A percentile compares a stretch with the other conserved stretches of the same genome.
Evolutionary conservation across 768 basidiomycete genomes (phyloP).

Genomic region (Mrakia hoshinonis): DNA sequence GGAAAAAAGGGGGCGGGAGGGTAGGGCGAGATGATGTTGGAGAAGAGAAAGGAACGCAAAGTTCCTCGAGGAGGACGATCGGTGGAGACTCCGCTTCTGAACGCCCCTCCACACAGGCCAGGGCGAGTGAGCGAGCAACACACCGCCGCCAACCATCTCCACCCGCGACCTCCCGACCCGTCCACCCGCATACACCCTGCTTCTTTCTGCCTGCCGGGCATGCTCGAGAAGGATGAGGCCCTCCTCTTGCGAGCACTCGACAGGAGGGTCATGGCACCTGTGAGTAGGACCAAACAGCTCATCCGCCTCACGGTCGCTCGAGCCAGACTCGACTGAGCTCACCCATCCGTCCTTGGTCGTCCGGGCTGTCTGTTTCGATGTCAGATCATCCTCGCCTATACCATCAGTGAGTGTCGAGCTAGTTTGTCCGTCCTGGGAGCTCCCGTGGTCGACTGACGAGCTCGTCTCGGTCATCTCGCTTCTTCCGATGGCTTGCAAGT

Average conservation of each 20-base stretch:
- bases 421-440: background rate
- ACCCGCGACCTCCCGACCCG: background rate
- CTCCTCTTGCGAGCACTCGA: slow-evolving; percentile 15
- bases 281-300: background rate
- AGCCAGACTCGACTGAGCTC: background rate
- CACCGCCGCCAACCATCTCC: no score
- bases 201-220: background rate
- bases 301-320: background rate
- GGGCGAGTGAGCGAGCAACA: background rate
- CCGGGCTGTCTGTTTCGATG: background rate
- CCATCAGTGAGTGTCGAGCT: slow-evolving; percentile 8
- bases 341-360: background rate
- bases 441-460: background rate
- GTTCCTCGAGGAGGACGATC: background rate
- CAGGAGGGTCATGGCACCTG: slow-evolving; percentile 12
- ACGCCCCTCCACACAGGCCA: background rate
- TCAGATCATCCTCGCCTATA: slow-evolving; percentile 26
- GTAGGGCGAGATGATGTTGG: no score
- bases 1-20: no score
- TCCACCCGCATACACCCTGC: background rate
- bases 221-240: slow-evolving; percentile 16
- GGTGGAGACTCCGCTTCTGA: no score
- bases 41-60: no score
- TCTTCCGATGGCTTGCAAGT: no score
- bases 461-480: background rate